Conservation (phyloP, 2,329 filamentous ascomycete genomes). For the Beauveria rudraprayagi region DNA sequence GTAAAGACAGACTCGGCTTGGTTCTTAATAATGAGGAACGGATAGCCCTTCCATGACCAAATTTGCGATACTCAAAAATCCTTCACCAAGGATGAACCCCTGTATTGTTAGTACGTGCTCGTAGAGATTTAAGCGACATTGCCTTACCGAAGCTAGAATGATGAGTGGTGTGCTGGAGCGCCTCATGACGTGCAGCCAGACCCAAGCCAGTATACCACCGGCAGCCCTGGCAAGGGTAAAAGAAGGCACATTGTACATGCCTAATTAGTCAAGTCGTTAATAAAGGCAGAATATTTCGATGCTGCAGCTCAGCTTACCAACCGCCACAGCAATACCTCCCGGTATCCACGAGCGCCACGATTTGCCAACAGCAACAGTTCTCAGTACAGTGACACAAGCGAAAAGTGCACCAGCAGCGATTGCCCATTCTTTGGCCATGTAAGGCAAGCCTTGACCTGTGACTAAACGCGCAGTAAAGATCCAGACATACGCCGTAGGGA, state of each 20-base stretch:
- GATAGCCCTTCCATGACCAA: slow-evolving; percentile 67
- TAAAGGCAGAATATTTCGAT: neutral
- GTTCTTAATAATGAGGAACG: slow-evolving; percentile 43
- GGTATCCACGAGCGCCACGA: slow-evolving; percentile 72
- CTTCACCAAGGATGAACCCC: slow-evolving; percentile 89
- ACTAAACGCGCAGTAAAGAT: slow-evolving; percentile 92
- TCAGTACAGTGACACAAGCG: slow-evolving; percentile 58
- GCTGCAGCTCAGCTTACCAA: slow-evolving; percentile 49
- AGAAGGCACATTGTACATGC: slow-evolving; percentile 96
- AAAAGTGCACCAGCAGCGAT: slow-evolving; percentile 68
- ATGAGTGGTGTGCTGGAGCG: slow-evolving; percentile 68
- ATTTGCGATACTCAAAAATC: slow-evolving; percentile 86
- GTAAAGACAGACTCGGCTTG: neutral
- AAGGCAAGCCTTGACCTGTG: slow-evolving; percentile 79
- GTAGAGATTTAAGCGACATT: neutral
- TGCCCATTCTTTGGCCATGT: slow-evolving; percentile 76
- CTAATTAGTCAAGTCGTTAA: slow-evolving; percentile 28
- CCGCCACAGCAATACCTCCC: slow-evolving; percentile 90
- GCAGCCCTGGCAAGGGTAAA: slow-evolving; percentile 85
- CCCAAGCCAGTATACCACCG: slow-evolving; percentile 68
- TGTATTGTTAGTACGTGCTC: slow-evolving; percentile 18
- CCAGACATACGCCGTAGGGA: slow-evolving; percentile 94
- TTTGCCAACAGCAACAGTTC: slow-evolving; percentile 49
- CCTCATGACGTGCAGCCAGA: slow-evolving; percentile 55
- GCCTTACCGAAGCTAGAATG: slow-evolving; percentile 65